A percentile compares a stretch with the other conserved stretches of the same genome.
These are phyloP conservation scores for Moesziomyces globuligerus DNA, from an alignment of 1,284 basidiomycete species.

Conservation along the genomic window DNA sequence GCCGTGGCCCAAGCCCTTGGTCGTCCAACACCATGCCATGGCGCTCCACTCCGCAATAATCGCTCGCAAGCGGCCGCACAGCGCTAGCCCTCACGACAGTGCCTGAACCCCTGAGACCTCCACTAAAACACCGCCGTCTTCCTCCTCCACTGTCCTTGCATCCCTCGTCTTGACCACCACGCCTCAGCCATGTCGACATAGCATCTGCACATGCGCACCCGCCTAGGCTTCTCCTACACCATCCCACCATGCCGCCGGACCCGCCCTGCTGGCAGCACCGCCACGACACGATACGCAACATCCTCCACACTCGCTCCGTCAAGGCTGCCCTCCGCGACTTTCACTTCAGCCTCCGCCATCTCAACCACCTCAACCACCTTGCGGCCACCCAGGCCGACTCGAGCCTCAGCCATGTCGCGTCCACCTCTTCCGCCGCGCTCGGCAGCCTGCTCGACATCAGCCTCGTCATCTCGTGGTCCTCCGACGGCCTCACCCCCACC, in stretches of 20 bases:
- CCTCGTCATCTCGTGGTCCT: conserved; percentile 50
- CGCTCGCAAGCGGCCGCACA: conserved; percentile 1
- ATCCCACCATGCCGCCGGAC: conserved; percentile 15
- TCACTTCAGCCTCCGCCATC: conserved; percentile 23
- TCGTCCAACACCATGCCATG: no score
- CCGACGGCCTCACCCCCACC: conserved; percentile 24
- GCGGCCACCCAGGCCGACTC: background rate
- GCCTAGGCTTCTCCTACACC: background rate
- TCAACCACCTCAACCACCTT: background rate
- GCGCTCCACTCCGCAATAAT: no score
- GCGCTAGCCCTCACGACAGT: no score
- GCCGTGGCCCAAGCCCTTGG: no score
- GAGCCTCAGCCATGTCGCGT: conserved; percentile 2
- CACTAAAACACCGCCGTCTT: background rate
- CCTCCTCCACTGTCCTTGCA: no score
- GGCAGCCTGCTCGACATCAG: conserved; percentile 48
- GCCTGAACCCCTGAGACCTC: background rate
- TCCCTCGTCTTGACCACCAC: no score
- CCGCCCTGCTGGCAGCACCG: conserved; percentile 26
- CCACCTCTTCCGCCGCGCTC: conserved; percentile 1
- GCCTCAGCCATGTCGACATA: no score
- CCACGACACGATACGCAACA: conserved; percentile 28
- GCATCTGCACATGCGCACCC: no score
- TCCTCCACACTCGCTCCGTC: conserved; percentile 15
- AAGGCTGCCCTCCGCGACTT: conserved; percentile 39